These are phyloP conservation scores for Solanum dulcamara DNA, from an alignment of 257 asterid species.

Conservation along the genomic window DNA sequence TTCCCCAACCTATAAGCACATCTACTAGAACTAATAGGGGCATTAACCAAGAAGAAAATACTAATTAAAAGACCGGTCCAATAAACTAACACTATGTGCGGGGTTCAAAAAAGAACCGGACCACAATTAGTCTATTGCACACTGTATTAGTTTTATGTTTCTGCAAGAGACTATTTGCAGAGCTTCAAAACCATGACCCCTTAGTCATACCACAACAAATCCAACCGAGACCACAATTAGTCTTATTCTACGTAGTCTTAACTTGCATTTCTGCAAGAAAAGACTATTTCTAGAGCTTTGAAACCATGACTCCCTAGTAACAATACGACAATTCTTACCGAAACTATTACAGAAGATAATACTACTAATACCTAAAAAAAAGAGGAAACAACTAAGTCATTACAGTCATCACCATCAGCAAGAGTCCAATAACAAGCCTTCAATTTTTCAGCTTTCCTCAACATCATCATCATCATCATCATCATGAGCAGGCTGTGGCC, in stretches of 20 bases:
- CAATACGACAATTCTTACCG: neutral
- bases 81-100: neutral
- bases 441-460: conserved; percentile 5
- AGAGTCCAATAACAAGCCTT: neutral
- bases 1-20: conserved; percentile 16
- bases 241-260: neutral
- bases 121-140: neutral
- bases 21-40: conserved; percentile 3
- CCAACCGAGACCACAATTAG: neutral
- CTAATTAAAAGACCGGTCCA: neutral
- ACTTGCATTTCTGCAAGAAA: neutral
- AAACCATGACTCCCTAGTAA: neutral
- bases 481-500: conserved; percentile 43
- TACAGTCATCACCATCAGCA: conserved; percentile 4
- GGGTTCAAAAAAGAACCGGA: neutral
- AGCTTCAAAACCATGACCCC: neutral
- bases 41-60: neutral
- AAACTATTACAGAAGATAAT: neutral
- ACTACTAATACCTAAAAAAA: neutral
- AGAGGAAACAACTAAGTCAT: neutral
- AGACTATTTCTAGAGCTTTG: neutral
- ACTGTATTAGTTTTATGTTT: neutral
- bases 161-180: neutral
- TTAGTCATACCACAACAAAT: neutral
- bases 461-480: neutral